Base-by-base conservation (phyloP, 202 grass and related monocot genomes). In the Saccharum hybrid region DNA sequence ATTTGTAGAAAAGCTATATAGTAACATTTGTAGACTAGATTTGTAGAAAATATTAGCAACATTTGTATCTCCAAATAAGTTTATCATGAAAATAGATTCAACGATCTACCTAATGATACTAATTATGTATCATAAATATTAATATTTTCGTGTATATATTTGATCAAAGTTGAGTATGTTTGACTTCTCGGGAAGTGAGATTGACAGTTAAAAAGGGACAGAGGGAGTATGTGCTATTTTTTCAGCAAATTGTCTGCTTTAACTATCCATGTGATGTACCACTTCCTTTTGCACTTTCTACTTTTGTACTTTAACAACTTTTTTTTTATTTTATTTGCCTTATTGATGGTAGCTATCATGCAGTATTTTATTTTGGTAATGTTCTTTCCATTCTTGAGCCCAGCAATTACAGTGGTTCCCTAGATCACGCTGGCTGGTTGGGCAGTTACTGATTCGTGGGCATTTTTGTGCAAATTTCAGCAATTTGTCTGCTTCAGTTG, bases 401-500 rank as follows among this genome's bases (percentile, higher is more conserved):
- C 46, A 61, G 46, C 65, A 48, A 71, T 77, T 72, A 36, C 63
- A 61, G 26, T 67, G 33, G 10, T 54, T 75, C 39, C 21, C 49
- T 84, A 60, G 16, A 70, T 57, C 33, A 7, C 0, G 23, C 28
- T 77, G 33, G 36, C 60, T 60, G 22, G 15, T 71, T 37, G 38
- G 8, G 38, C 16, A 72, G 21, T 26, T 81, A 63, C 45, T 71
- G 42, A 21, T 85, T 60, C 2, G 1, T 21, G 13, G 57, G 26
- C 46, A 39, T 57, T 36, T 79, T 22, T 82, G 30, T 8, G 31
- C 33, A 68, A 46, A 18, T 72, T 68, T 43, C 7, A 82, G 43
- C 72, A 81, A 77, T 77, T 85, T 76, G 10, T 82, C 23, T 77
- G 23, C 16, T 86, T 40, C 36, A 30, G 66, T 65, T 82, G 71